A percentile compares a stretch with the other conserved stretches of the same genome.
These are phyloP conservation scores for Backusella westeae DNA, from an alignment of 192 early-diverging fungal genomes.

Conservation along the genomic window DNA sequence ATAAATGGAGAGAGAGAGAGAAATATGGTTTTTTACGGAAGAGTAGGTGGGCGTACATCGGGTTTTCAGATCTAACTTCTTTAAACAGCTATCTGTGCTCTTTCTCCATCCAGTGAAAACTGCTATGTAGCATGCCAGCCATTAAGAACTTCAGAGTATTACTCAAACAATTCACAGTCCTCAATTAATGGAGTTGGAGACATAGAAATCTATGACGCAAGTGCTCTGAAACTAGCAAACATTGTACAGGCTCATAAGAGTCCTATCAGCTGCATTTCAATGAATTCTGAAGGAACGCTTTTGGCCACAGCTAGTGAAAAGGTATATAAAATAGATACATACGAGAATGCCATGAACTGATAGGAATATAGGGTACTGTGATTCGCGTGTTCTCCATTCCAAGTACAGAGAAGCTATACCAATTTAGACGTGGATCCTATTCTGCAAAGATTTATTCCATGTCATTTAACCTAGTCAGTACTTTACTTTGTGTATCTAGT, in stretches of 20 bases:
- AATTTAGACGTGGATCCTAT: conserved; percentile 93
- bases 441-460: conserved; percentile 90
- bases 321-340: conserved; percentile 39
- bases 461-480: conserved; percentile 71
- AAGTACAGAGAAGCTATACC: conserved; percentile 78
- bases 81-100: conserved; percentile 72
- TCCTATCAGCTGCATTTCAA: conserved; percentile 78
- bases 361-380: conserved; percentile 71
- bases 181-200: conserved; percentile 64
- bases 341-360: too few relatives aligned
- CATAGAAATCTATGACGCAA: conserved; percentile 87
- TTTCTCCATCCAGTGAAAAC: conserved; percentile 91
- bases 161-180: conserved; percentile 37
- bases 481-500: conserved; percentile 79
- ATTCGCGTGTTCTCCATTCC: conserved; percentile 93
- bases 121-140: conserved; percentile 94
- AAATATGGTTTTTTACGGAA: not conserved
- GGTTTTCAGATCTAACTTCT: too few relatives aligned
- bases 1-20: not conserved
- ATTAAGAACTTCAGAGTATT: conserved; percentile 53
- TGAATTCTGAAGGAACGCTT: conserved; percentile 87
- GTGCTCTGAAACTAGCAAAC: conserved; percentile 82
- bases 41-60: too few relatives aligned
- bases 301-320: conserved; percentile 94
- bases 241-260: conserved; percentile 95